These are phyloP conservation scores for Coemansia sp. DNA, from an alignment of 192 early-diverging fungal genomes.

Conservation along the genomic window DNA sequence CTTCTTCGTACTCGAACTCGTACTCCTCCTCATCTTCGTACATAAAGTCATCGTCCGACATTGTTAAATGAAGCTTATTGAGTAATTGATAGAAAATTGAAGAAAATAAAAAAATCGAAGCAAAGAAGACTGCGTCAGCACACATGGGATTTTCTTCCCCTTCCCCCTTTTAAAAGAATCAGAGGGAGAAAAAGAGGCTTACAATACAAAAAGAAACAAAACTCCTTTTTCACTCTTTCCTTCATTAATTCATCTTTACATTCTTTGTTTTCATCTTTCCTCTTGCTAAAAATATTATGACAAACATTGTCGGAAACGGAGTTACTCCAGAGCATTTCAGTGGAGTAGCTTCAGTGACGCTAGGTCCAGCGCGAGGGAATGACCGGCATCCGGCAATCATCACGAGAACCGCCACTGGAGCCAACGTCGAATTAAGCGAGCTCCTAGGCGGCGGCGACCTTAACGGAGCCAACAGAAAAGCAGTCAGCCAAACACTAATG, in stretches of 20 bases:
- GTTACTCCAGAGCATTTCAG: constrained; percentile 2
- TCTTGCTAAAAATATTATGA: constrained; percentile 5
- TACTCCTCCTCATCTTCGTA: constrained; percentile 46
- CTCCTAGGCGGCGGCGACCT: constrained; percentile 24
- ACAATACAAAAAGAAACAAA: not conserved
- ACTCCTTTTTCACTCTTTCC: not conserved
- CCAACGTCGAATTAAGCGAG: constrained; percentile 42
- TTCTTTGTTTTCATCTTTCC: not conserved
- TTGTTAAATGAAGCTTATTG: constrained; percentile 1
- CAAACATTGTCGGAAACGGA: constrained; percentile 3
- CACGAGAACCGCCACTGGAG: constrained; percentile 43
- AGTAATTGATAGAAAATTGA: not conserved
- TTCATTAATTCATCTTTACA: constrained; percentile 5
- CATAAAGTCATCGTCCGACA: constrained; percentile 57
- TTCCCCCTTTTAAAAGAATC: not conserved
- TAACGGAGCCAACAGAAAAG: constrained; percentile 14
- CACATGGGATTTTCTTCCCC: not conserved
- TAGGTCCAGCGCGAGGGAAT: constrained; percentile 31
- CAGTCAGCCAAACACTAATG: constrained; percentile 30
- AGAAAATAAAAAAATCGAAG: not conserved
- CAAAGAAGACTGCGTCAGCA: not conserved
- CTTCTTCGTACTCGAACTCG: constrained; percentile 50
- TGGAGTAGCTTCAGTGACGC: constrained; percentile 28
- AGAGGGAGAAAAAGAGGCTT: not conserved
- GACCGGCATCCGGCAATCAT: constrained; percentile 24